Conservation (phyloP, 75 land plant genomes). For the Gnetum montanum region DNA sequence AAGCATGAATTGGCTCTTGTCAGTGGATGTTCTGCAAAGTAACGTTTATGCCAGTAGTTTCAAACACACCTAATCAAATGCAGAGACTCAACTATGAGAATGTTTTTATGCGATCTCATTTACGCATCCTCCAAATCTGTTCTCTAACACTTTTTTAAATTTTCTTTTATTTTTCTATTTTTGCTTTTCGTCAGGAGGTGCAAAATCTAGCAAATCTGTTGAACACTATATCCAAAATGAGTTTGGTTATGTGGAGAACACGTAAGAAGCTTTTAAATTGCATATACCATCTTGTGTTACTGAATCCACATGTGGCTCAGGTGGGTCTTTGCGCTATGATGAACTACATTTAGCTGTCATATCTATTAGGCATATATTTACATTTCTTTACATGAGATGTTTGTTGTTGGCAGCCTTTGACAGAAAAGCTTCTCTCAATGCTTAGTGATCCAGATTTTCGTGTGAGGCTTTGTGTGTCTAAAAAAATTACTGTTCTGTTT, state of each 20-base stretch:
- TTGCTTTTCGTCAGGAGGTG: too few relatives aligned
- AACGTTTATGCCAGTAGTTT: neutral
- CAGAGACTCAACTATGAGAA: too few relatives aligned
- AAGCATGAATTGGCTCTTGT: too few relatives aligned
- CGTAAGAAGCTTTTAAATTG: conserved; percentile 61
- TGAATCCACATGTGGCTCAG: conserved; percentile 67
- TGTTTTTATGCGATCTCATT: too few relatives aligned
- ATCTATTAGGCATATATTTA: neutral
- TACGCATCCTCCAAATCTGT: too few relatives aligned
- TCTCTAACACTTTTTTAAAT: too few relatives aligned
- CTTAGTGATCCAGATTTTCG: conserved; percentile 75
- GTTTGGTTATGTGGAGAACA: conserved; percentile 54
- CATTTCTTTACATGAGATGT: neutral
- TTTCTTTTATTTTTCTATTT: too few relatives aligned
- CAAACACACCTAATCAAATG: neutral
- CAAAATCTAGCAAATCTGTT: conserved; percentile 38
- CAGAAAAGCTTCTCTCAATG: conserved; percentile 49
- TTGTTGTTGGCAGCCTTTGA: conserved; percentile 47
- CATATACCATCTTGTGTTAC: conserved; percentile 40
- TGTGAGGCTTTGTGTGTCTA: conserved; percentile 56
- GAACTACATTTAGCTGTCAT: conserved; percentile 2
- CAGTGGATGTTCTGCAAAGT: too few relatives aligned
- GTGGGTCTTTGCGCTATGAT: conserved; percentile 16
- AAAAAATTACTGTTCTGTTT: conserved; percentile 54
- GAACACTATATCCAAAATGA: conserved; percentile 30